These are phyloP conservation scores for Termitomyces sp. DNA, from an alignment of 768 basidiomycete genomes.

Conservation along the genomic window DNA sequence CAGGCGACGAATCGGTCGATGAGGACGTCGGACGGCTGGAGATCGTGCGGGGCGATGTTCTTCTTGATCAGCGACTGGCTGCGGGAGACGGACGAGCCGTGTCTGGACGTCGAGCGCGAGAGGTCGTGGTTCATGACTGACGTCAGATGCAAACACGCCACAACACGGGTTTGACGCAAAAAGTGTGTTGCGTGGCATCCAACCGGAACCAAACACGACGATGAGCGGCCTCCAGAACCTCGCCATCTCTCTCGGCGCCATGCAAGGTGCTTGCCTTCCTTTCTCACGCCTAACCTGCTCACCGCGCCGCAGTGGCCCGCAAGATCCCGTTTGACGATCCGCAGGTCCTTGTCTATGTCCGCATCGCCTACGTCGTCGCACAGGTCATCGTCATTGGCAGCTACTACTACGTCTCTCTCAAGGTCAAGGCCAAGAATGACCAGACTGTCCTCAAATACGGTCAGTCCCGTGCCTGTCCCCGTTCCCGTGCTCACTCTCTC, in stretches of 20 bases:
- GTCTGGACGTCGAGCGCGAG: slow-evolving; percentile 69
- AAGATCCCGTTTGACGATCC: slow-evolving; percentile 91
- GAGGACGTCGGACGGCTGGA: slow-evolving; percentile 91
- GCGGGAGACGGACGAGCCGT: slow-evolving; percentile 69
- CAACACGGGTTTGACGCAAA: background rate
- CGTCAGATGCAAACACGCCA: slow-evolving; percentile 3
- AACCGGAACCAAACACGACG: slow-evolving; percentile 4
- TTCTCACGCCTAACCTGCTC: background rate
- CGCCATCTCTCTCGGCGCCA: slow-evolving; percentile 84
- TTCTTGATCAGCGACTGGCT: slow-evolving; percentile 91
- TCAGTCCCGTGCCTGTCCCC: slow-evolving; percentile 15
- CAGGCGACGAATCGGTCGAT: slow-evolving; percentile 92
- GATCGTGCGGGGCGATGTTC: slow-evolving; percentile 84
- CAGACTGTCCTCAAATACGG: slow-evolving; percentile 94
- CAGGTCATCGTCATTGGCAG: slow-evolving; percentile 66
- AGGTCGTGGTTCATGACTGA: slow-evolving; percentile 30
- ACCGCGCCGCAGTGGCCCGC: slow-evolving; percentile 61
- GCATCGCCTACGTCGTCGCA: slow-evolving; percentile 72
- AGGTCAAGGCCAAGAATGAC: slow-evolving; percentile 93
- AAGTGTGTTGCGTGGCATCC: background rate
- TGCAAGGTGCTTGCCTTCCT: slow-evolving; percentile 60
- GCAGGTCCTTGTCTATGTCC: slow-evolving; percentile 71
- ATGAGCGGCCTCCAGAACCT: slow-evolving; percentile 84
- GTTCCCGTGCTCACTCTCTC: background rate
- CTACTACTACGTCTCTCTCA: slow-evolving; percentile 77